A percentile compares a stretch with the other conserved stretches of the same genome.
Conservation (phyloP, 2,329 filamentous ascomycete genomes). For the Colletotrichum limetticola region DNA sequence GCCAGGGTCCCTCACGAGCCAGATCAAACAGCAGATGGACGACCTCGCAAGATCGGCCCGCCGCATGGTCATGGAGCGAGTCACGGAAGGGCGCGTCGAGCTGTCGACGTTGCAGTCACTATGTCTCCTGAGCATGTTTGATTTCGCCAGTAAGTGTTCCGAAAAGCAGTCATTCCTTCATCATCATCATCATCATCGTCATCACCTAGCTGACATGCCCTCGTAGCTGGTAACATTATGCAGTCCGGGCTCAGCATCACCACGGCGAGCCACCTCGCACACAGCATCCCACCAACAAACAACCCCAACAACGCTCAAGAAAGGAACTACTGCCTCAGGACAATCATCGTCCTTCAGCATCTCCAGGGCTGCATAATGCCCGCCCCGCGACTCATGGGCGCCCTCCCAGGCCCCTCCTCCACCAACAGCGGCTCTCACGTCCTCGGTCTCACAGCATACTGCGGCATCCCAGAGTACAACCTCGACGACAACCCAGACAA, state of each 20-base stretch:
- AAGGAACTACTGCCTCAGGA: slow-evolving; percentile 49
- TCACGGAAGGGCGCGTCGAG: slow-evolving; percentile 47
- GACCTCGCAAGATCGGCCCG: slow-evolving; percentile 24
- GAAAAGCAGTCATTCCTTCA: too few species aligned
- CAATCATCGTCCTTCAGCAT: slow-evolving; percentile 53
- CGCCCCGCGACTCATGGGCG: not conserved
- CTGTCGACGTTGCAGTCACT: slow-evolving; percentile 51
- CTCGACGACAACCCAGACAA: slow-evolving; percentile 36
- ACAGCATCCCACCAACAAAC: slow-evolving; percentile 35
- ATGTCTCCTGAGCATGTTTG: slow-evolving; percentile 49
- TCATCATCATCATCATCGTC: not conserved
- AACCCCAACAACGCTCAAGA: slow-evolving; percentile 39
- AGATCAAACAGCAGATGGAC: not conserved
- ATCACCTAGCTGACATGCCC: not conserved
- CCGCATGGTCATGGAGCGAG: slow-evolving; percentile 44
- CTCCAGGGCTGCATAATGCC: slow-evolving; percentile 48
- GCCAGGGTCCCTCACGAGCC: not conserved
- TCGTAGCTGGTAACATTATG: slow-evolving; percentile 37
- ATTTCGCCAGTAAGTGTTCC: slow-evolving; percentile 45
- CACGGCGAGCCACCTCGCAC: slow-evolving; percentile 39
- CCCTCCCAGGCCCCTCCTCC: not conserved
- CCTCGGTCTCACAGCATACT: not conserved
- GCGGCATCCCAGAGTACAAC: not conserved
- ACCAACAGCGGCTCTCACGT: not conserved
- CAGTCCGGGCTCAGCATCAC: slow-evolving; percentile 39